These are phyloP conservation scores for Rehmannia glutinosa DNA, from an alignment of 257 asterid genomes.

Conservation along the genomic window DNA sequence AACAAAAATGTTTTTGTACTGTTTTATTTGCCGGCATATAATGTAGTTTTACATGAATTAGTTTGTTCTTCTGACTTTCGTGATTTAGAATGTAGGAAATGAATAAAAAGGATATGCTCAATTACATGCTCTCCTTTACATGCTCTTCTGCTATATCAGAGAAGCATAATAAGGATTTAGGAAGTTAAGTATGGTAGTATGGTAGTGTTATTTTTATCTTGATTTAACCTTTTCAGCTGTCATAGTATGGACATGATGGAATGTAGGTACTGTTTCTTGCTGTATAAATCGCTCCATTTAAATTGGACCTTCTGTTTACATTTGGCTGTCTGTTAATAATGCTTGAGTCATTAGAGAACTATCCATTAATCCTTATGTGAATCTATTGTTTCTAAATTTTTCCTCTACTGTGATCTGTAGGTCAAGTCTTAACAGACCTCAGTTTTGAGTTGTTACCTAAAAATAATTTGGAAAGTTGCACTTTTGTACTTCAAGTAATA, in stretches of 20 bases:
- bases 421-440: conserved; percentile 6
- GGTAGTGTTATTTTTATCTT: neutral
- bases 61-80: neutral
- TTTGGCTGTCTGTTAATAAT: neutral
- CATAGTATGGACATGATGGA: neutral
- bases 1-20: neutral
- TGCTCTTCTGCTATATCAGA: neutral
- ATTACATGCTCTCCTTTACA: no score
- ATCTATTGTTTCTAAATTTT: neutral
- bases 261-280: conserved; percentile 9
- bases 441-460: neutral
- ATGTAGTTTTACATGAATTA: conserved; percentile 3
- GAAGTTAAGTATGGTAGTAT: neutral
- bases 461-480: neutral
- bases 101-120: neutral
- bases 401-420: neutral
- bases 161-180: neutral
- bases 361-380: neutral
- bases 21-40: neutral
- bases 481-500: neutral
- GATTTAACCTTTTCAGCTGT: neutral
- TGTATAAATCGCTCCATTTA: neutral
- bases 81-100: conserved; percentile 2
- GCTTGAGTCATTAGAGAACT: neutral
- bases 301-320: neutral